A percentile compares a stretch with the other conserved stretches of the same genome.
These are phyloP conservation scores for Tolypocladium endophyticum DNA, from an alignment of 2,329 filamentous ascomycete species.

Conservation along the genomic window DNA sequence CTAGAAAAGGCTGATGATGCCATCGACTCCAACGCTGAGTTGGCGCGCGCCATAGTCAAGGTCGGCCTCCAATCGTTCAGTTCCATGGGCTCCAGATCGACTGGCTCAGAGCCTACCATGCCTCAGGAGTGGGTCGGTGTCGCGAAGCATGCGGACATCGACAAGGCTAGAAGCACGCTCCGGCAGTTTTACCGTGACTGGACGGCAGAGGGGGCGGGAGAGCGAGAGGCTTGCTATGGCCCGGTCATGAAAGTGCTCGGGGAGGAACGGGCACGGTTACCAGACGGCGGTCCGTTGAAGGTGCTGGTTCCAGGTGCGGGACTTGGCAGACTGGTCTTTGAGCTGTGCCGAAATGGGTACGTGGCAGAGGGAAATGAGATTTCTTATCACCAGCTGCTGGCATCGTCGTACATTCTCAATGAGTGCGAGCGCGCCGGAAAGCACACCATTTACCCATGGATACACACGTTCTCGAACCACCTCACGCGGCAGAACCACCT, in stretches of 20 bases:
- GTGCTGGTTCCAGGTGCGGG: constrained; percentile 87
- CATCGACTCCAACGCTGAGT: constrained; percentile 77
- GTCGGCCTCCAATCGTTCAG: constrained; percentile 59
- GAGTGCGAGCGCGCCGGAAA: constrained; percentile 46
- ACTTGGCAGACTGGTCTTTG: constrained; percentile 79
- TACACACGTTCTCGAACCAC: constrained; percentile 83
- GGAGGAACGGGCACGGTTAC: constrained; percentile 25
- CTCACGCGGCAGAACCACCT: constrained; percentile 64
- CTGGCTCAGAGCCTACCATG: constrained; percentile 32
- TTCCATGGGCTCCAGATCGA: constrained; percentile 26
- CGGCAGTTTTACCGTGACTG: constrained; percentile 94
- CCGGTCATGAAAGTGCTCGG: constrained; percentile 60
- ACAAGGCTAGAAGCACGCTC: constrained; percentile 86
- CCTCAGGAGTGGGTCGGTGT: constrained; percentile 57
- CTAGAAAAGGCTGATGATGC: constrained; percentile 73
- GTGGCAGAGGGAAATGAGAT: constrained; percentile 85
- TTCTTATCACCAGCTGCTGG: constrained; percentile 91
- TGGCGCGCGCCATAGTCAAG: constrained; percentile 70
- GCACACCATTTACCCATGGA: constrained; percentile 75
- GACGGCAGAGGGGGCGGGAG: constrained; percentile 64
- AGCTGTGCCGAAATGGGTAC: constrained; percentile 66
- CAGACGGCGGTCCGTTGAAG: constrained; percentile 34
- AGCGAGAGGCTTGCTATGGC: constrained; percentile 67
- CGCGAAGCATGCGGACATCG: constrained; percentile 65
- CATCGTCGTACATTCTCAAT: constrained; percentile 69